Evolutionary conservation across 148 eudicot species (phyloP).

Genomic region (Suaeda aralocaspica): DNA sequence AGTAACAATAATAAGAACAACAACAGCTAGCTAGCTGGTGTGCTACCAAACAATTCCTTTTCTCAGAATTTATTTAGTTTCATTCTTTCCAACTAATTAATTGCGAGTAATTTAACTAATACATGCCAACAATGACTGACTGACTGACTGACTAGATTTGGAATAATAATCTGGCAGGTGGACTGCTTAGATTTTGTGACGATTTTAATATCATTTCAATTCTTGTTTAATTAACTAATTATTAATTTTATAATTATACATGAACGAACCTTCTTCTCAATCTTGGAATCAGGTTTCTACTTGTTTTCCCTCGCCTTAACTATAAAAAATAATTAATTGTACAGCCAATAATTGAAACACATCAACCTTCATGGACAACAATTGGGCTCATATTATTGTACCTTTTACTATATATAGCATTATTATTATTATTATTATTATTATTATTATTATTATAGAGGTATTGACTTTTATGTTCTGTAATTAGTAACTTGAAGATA

Average conservation of each 20-base stretch:
- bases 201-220: slow-evolving; percentile 13
- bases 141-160: slow-evolving; percentile 28
- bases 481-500: too few relatives aligned
- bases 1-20: slow-evolving; percentile 25
- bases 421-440: too few relatives aligned
- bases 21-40: slow-evolving; percentile 22
- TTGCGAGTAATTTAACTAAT: slow-evolving; percentile 18
- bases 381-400: too few relatives aligned
- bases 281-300: too few relatives aligned
- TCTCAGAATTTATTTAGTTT: slow-evolving; percentile 43
- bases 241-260: not conserved
- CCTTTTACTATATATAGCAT: too few relatives aligned
- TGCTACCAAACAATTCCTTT: slow-evolving; percentile 37
- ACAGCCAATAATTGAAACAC: too few relatives aligned
- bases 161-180: slow-evolving; percentile 48
- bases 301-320: too few relatives aligned
- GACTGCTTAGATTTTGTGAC: slow-evolving; percentile 41
- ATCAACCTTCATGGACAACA: too few relatives aligned
- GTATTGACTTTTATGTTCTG: too few relatives aligned
- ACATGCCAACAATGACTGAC: slow-evolving; percentile 22
- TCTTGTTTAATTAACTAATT: not conserved
- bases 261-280: slow-evolving; percentile 25
- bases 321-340: too few relatives aligned
- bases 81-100: slow-evolving; percentile 34
- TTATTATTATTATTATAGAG: too few relatives aligned